phyloP scores from a whole-genome alignment of 352 stramenopile genomes.

The Phytophthora hybrid region DNA sequence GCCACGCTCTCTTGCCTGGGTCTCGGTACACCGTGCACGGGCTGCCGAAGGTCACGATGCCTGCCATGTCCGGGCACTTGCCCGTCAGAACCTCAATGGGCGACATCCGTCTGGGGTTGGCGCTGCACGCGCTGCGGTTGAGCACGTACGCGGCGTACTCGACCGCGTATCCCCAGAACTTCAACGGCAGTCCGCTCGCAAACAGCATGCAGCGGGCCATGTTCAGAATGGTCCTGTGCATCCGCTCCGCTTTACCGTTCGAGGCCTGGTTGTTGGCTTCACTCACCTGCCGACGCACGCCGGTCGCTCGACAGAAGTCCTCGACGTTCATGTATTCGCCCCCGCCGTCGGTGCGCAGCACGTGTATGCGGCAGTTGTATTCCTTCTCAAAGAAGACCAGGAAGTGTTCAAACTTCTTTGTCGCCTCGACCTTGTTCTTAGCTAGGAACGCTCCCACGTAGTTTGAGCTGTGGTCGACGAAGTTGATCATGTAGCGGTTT shows the following conservation, averaged over 20 bases:
- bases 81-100: constrained; percentile 18
- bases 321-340: too few species aligned
- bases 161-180: constrained; percentile 34
- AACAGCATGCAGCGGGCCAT: constrained; percentile 34
- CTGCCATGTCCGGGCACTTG: background rate
- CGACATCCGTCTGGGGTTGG: constrained; percentile 13
- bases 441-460: background rate
- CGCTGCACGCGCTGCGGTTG: constrained; percentile 28
- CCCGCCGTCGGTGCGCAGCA: too few species aligned
- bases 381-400: too few species aligned
- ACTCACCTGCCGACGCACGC: too few species aligned
- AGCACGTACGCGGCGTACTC: constrained; percentile 40
- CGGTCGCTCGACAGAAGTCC: too few species aligned
- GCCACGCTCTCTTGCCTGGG: background rate
- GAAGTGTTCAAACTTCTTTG: background rate
- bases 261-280: constrained; percentile 14
- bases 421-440: background rate
- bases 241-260: constrained; percentile 23
- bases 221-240: background rate
- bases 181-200: constrained; percentile 20
- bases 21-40: constrained; percentile 12
- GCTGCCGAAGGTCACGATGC: constrained; percentile 19
- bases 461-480: constrained; percentile 13
- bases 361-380: too few species aligned
- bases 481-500: constrained; percentile 28